A percentile compares a stretch with the other conserved stretches of the same genome.
These are phyloP conservation scores for Clonostachys solani DNA, from an alignment of 2,329 filamentous ascomycete species.

Conservation along the genomic window DNA sequence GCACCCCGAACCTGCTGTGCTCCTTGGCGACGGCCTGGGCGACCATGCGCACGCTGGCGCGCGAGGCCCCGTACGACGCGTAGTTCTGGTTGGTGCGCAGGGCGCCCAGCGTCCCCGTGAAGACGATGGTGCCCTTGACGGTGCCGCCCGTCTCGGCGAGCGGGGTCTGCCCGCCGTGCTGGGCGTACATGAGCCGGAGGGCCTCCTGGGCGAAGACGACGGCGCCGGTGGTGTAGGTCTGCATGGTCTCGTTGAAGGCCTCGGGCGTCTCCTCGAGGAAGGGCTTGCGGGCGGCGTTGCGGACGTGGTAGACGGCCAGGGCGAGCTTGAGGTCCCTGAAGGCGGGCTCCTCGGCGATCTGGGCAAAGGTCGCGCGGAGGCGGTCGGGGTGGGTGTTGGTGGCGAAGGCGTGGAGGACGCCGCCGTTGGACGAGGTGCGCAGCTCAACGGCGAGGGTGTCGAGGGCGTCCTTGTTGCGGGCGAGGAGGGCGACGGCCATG, in stretches of 20 bases:
- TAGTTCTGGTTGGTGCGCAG: constrained; percentile 49
- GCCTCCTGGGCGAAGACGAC: constrained; percentile 51
- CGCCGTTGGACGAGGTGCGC: constrained; percentile 49
- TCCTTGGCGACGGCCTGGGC: constrained; percentile 52
- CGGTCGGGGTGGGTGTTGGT: constrained; percentile 44
- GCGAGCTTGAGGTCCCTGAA: constrained; percentile 45
- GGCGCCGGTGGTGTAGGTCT: constrained; percentile 49
- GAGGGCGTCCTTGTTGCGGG: constrained; percentile 47
- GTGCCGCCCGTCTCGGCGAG: constrained; percentile 35
- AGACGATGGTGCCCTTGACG: constrained; percentile 55
- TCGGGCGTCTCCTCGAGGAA: constrained; percentile 50
- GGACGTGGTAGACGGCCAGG: constrained; percentile 51
- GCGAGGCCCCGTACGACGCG: constrained; percentile 48
- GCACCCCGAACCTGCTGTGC: constrained; percentile 49
- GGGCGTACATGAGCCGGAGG: constrained; percentile 43
- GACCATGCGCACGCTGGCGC: constrained; percentile 47
- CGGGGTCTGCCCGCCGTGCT: constrained; percentile 38
- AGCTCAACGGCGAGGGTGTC: constrained; percentile 57
- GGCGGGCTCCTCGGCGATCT: constrained; percentile 40
- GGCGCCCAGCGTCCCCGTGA: constrained; percentile 50
- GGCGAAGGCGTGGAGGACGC: constrained; percentile 50
- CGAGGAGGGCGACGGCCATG: constrained; percentile 36
- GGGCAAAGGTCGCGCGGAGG: constrained; percentile 40
- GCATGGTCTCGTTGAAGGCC: constrained; percentile 39
- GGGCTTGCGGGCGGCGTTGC: constrained; percentile 47